Base-by-base conservation (phyloP, 2,329 filamentous ascomycete species). In the Talaromyces sp. region DNA sequence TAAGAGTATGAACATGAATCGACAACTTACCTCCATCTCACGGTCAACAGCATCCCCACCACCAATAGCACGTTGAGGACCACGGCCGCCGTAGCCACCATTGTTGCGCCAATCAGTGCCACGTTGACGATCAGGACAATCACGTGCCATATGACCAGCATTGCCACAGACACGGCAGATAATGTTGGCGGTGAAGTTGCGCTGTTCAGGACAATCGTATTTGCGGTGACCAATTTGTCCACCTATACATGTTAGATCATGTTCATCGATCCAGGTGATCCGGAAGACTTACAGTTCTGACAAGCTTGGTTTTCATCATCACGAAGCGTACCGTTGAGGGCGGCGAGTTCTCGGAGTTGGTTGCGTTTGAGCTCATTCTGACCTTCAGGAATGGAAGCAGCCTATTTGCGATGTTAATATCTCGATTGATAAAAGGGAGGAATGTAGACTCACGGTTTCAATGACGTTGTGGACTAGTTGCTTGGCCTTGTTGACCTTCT, bases 231-330 rank as follows among this genome's bases (percentile, higher is more conserved):
- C 95, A 68, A 99, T 99, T 84, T 98, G 92, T 70, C 95, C 95
- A 79, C 91, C 83, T 83, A 52, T 44, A 35, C 7, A 54, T 64
- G 39, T 75, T 67, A 73, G 64, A 54, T 67, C 58, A 21, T 9
- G 54, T 35, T 48, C 39, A 12, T 9, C 44, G 28, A 21, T n/a
- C n/a, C n/a, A n/a, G n/a, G n/a, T n/a, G 40, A 33, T n/a, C 59
- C 42, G 46, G 44, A 23, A 28, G 28, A 77, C 82, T 75, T 78
- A 81, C 87, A 99, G 82, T 99, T 99, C 81, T 99, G 95, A 80
- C 95, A 99, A 68, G 95, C 95, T 77, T 99, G 95, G 78, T 99
- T 99, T 77, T 99, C 95, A 72, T 99, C 95, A 74, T 99, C 95
- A 82, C 95, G 93, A 21, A 99, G 88, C 8, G 95, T 99, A 86